Conservation (phyloP, 768 basidiomycete species). For the Russula sp. region DNA sequence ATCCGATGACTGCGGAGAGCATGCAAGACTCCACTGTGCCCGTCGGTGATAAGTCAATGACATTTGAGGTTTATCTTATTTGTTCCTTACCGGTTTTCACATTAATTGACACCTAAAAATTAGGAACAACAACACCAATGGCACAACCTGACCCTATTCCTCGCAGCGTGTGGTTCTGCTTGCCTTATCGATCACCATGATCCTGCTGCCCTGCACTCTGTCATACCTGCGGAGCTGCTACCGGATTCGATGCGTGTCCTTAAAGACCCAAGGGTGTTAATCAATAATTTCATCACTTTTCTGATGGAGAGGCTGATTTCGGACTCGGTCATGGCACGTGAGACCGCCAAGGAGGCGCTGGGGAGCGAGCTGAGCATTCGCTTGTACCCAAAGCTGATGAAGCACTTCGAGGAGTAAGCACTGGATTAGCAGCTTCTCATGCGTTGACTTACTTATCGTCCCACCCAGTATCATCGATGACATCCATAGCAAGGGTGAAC, state of each 20-base stretch:
- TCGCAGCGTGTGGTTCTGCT: conserved; percentile 69
- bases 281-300: conserved; percentile 63
- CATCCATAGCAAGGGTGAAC: conserved; percentile 47
- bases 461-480: conserved; percentile 49
- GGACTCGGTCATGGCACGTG: conserved; percentile 65
- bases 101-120: conserved; percentile 33
- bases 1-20: conserved; percentile 35
- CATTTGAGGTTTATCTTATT: conserved; percentile 38
- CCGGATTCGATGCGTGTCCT: conserved; percentile 71
- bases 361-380: conserved; percentile 74
- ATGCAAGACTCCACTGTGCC: conserved; percentile 35
- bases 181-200: conserved; percentile 56
- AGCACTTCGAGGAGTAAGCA: conserved; percentile 70
- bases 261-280: conserved; percentile 53
- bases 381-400: conserved; percentile 64
- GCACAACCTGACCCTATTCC: conserved; percentile 79
- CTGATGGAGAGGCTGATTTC: conserved; percentile 66
- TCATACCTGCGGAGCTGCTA: conserved; percentile 56
- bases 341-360: conserved; percentile 75
- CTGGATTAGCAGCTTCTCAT: background rate
- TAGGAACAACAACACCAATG: conserved; percentile 78
- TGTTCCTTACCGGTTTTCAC: conserved; percentile 16
- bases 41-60: conserved; percentile 40
- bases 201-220: conserved; percentile 46
- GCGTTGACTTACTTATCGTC: background rate